phyloP scores from a whole-genome alignment of 176 grass and related monocot species.

The Alopecurus myosuroides region DNA sequence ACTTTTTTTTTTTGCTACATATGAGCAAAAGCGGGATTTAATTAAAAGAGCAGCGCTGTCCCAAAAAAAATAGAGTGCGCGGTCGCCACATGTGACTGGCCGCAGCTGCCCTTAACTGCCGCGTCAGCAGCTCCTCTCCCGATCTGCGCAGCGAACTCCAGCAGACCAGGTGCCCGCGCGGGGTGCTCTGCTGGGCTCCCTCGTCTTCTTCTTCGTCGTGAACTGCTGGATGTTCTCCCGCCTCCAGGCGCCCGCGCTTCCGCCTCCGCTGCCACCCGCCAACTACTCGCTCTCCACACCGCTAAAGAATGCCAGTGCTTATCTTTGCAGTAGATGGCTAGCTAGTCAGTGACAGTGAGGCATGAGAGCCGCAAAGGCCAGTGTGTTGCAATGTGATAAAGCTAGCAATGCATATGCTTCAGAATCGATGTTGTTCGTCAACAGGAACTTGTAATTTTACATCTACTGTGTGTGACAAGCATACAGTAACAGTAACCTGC shows the following conservation, averaged over 20 bases:
- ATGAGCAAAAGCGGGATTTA: too few relatives aligned
- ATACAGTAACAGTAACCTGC: neutral
- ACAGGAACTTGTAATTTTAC: neutral
- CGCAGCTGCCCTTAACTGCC: conserved; percentile 3
- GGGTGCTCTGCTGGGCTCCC: conserved; percentile 42
- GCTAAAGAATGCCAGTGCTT: conserved; percentile 24
- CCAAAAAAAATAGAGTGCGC: neutral
- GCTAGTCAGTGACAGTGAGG: neutral
- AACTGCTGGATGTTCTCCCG: conserved; percentile 99
- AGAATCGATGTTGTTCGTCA: neutral
- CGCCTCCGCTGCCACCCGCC: conserved; percentile 27
- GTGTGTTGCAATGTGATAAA: neutral
- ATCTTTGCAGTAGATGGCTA: neutral
- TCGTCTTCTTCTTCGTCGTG: conserved; percentile 82
- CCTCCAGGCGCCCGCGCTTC: conserved; percentile 49
- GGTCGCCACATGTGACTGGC: neutral
- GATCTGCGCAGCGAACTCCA: neutral
- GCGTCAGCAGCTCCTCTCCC: neutral
- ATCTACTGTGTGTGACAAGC: neutral
- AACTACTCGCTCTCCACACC: conserved; percentile 17
- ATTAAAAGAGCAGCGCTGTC: too few relatives aligned
- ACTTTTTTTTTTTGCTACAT: too few relatives aligned
- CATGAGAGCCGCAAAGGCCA: neutral
- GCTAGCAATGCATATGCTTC: neutral
- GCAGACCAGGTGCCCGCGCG: conserved; percentile 33